Conservation (phyloP, 805 yeast species). For the Maudiozyma serrabonitensis region DNA sequence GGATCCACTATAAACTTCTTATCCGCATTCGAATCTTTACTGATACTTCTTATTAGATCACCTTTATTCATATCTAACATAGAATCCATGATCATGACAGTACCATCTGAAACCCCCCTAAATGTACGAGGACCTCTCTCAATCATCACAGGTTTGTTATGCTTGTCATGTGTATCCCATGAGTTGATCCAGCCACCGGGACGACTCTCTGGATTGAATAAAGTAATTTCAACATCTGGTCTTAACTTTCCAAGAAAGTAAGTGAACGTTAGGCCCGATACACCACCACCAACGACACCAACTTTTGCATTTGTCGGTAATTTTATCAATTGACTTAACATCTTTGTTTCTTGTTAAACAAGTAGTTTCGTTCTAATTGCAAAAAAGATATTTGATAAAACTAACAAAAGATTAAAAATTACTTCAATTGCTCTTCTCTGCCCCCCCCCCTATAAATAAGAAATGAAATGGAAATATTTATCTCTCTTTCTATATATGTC, state of each 20-base stretch:
- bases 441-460: too few species aligned
- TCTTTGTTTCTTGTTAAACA: not conserved
- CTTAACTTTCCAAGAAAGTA: constrained; percentile 60
- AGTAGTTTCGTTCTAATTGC: too few species aligned
- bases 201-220: constrained; percentile 46
- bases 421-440: too few species aligned
- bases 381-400: too few species aligned
- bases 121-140: constrained; percentile 92
- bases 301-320: constrained; percentile 34
- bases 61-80: constrained; percentile 37
- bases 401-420: too few species aligned
- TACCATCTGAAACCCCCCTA: constrained; percentile 74
- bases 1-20: constrained; percentile 52
- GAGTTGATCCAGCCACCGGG: constrained; percentile 79
- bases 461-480: too few species aligned
- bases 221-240: constrained; percentile 60
- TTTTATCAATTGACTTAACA: constrained; percentile 13
- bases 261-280: constrained; percentile 71
- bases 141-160: constrained; percentile 29
- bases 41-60: constrained; percentile 50
- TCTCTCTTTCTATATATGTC: too few species aligned
- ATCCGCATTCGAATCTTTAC: constrained; percentile 52
- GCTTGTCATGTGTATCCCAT: constrained; percentile 28
- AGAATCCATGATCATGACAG: constrained; percentile 55
- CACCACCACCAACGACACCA: constrained; percentile 80